phyloP scores from a whole-genome alignment of 208 protist species.

The Trypanosoma melophagium region DNA sequence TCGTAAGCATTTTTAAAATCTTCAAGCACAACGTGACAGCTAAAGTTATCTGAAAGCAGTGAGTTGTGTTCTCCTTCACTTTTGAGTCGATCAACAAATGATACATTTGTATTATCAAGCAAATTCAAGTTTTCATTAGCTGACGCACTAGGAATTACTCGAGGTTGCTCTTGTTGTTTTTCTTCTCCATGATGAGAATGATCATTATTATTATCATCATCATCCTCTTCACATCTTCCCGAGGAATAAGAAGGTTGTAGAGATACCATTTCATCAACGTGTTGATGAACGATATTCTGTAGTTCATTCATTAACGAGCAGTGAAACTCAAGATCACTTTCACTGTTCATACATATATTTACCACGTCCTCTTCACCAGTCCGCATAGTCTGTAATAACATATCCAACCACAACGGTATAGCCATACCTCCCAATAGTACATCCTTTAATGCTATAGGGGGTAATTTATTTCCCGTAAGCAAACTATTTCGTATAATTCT shows the following conservation, averaged over 20 bases:
- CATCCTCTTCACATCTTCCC: too few relatives aligned
- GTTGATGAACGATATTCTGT: background rate
- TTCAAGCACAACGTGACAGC: conserved; percentile 8
- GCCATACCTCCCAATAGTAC: conserved; percentile 10
- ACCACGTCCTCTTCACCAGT: conserved; percentile 11
- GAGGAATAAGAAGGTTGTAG: background rate
- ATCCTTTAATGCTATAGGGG: background rate
- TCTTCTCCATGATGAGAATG: background rate
- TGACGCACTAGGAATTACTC: background rate
- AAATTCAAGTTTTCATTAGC: too few relatives aligned
- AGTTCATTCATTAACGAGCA: background rate
- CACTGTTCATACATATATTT: background rate
- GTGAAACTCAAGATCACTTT: conserved; percentile 18
- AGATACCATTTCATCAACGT: background rate
- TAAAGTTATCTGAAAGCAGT: background rate
- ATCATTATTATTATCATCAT: too few relatives aligned
- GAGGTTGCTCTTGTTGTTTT: background rate
- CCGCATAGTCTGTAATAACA: conserved; percentile 19
- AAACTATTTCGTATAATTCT: conserved; percentile 1
- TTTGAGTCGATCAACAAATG: background rate
- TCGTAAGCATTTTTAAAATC: conserved; percentile 19
- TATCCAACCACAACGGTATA: conserved; percentile 23
- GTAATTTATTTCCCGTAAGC: background rate
- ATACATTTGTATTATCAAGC: background rate
- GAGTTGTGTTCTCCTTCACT: background rate